phyloP scores from a whole-genome alignment of 257 asterid species.

The Leptodermis oblonga region DNA sequence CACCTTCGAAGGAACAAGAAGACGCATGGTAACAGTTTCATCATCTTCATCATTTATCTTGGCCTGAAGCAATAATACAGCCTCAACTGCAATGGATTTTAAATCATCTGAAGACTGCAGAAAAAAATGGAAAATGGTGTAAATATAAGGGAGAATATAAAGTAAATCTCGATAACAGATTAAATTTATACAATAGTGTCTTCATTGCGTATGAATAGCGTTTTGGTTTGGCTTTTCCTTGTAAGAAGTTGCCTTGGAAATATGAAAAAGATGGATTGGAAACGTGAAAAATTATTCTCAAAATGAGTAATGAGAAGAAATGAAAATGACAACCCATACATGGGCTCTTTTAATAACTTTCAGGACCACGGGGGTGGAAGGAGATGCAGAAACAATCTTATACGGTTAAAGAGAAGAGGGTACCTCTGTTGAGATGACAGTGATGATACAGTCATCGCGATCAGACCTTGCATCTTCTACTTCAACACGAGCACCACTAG shows the following conservation, averaged over 20 bases:
- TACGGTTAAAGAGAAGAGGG: conserved; percentile 1
- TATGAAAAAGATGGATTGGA: background rate
- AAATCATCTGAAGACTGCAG: conserved; percentile 50
- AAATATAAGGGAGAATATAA: background rate
- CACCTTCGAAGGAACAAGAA: conserved; percentile 79
- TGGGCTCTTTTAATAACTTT: background rate
- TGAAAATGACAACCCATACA: background rate
- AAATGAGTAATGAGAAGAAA: background rate
- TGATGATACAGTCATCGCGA: conserved; percentile 62
- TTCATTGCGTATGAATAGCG: background rate
- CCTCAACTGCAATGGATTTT: conserved; percentile 91
- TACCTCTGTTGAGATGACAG: conserved; percentile 84
- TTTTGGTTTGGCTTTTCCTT: background rate
- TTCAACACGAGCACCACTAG: conserved; percentile 87
- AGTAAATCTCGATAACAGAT: background rate
- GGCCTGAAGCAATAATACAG: conserved; percentile 77
- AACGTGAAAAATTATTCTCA: background rate
- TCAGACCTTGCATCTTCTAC: conserved; percentile 69
- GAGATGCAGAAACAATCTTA: background rate
- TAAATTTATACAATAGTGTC: background rate
- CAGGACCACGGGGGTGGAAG: background rate
- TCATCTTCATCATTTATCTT: conserved; percentile 83
- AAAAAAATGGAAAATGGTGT: conserved; percentile 1
- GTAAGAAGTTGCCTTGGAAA: background rate
- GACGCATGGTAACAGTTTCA: conserved; percentile 58